Base-by-base conservation (phyloP, 1,284 basidiomycete species). In the Moesziomyces sp. region DNA sequence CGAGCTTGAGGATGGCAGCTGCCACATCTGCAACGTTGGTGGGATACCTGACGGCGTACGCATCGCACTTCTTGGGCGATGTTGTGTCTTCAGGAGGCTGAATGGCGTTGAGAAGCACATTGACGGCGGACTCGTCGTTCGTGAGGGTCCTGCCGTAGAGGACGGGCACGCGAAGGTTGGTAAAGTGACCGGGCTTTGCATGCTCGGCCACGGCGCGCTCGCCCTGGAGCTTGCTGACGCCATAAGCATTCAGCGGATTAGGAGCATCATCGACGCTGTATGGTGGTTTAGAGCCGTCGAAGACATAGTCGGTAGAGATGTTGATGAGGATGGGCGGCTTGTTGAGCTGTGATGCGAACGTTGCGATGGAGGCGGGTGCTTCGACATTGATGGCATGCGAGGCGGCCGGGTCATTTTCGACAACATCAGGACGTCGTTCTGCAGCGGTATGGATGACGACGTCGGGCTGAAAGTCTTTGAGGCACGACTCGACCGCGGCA, bases 361-460 rank as follows among this genome's bases (percentile, higher is more conserved):
- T 56, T 19, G 68, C 85, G 24, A 88, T 80, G 58, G 79, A 78
- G 16, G 79, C 81, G 0, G 87, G 86, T 0, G 86, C 86, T 10
- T 81, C 84, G 28, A 85, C 86, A 74, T 88, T 88, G 79, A 87
- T 85, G 66, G 77, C 75, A 10, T 85, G 81, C 3, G 85, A 85
- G 30, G 85, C 85, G 8, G 83, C 85, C 7, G 87, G 86, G 69
- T 87, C 84, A 10, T 70, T 76, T 30, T 76, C 75, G 33, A 84
- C 78, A 9, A 79, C 77, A 40, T 84, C 83, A 3, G 84, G 80
- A 21, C 87, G 74, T 23, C 87, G 75, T 74, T 88, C 87, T 3
- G 87, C 87, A 3, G 87, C 87, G 61, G 85, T 86, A 73, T 87
- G 86, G 28, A 87, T 81, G 38, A 88, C 84, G 45, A 83, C 85